phyloP scores from a whole-genome alignment of 2,329 filamentous ascomycete species.

The Beauveria rudraprayagi region DNA sequence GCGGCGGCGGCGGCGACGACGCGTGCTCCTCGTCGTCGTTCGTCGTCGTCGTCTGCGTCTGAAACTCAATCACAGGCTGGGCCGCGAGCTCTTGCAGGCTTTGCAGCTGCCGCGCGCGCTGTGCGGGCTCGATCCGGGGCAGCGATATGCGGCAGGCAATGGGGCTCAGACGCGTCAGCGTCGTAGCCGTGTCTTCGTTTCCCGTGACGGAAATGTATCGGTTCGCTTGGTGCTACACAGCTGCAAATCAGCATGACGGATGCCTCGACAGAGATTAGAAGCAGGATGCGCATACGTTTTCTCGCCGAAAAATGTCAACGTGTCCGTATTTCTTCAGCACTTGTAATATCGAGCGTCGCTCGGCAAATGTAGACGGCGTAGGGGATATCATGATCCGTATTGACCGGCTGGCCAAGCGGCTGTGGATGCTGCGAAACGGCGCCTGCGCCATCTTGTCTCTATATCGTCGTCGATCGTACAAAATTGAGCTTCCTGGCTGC shows the following conservation, averaged over 20 bases:
- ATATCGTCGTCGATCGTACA: neutral
- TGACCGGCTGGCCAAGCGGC: constrained; percentile 25
- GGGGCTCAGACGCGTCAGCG: constrained; percentile 37
- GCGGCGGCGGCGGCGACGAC: neutral
- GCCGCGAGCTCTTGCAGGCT: neutral
- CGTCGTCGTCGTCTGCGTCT: neutral
- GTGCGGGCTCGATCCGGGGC: constrained; percentile 19
- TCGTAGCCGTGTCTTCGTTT: constrained; percentile 28
- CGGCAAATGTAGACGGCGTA: constrained; percentile 41
- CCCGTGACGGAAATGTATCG: constrained; percentile 35
- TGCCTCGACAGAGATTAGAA: neutral
- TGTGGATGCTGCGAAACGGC: constrained; percentile 12
- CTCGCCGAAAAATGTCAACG: constrained; percentile 43
- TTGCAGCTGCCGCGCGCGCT: constrained; percentile 22
- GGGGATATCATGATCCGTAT: constrained; percentile 46
- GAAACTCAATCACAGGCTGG: neutral
- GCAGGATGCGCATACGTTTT: neutral
- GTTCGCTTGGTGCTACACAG: neutral
- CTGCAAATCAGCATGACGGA: neutral
- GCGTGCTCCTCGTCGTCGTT: neutral
- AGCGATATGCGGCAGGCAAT: constrained; percentile 35
- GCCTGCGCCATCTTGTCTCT: neutral
- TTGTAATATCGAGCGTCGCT: constrained; percentile 47
- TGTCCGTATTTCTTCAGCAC: constrained; percentile 41
- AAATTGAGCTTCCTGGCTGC: neutral